Conservation (phyloP, 2,329 filamentous ascomycete genomes). For the Diplodia intermedia region DNA sequence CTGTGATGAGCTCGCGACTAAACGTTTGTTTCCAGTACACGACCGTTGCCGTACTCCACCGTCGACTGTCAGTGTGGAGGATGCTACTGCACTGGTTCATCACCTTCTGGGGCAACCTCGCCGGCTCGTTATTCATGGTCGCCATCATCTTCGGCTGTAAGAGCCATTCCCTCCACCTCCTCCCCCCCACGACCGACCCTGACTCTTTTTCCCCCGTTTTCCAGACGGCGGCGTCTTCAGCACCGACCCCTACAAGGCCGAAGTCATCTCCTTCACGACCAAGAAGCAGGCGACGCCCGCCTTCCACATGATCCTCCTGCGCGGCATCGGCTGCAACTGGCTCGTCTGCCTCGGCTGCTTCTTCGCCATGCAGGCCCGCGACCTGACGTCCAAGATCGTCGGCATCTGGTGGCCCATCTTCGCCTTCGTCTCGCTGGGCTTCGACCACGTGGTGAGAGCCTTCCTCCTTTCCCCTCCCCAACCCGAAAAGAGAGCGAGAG, state of each 20-base stretch:
- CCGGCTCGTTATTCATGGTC: slow-evolving; percentile 58
- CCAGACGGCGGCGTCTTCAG: slow-evolving; percentile 55
- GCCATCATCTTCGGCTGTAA: slow-evolving; percentile 55
- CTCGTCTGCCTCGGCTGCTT: slow-evolving; percentile 39
- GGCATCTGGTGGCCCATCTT: slow-evolving; percentile 42
- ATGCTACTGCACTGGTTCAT: slow-evolving; percentile 54
- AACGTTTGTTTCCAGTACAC: slow-evolving; percentile 4
- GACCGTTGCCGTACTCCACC: slow-evolving; percentile 36
- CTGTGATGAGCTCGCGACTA: too few species aligned
- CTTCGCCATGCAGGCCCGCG: slow-evolving; percentile 38
- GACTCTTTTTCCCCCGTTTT: too few species aligned
- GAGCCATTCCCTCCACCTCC: slow-evolving; percentile 35
- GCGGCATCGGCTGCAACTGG: slow-evolving; percentile 39
- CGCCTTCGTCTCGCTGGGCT: slow-evolving; percentile 39
- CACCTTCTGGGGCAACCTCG: slow-evolving; percentile 59
- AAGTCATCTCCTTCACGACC: slow-evolving; percentile 36
- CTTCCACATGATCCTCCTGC: slow-evolving; percentile 38
- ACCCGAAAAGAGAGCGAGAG: too few species aligned
- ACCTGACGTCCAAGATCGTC: slow-evolving; percentile 38
- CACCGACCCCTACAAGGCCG: slow-evolving; percentile 34
- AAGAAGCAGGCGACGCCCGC: slow-evolving; percentile 37
- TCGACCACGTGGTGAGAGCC: slow-evolving; percentile 38
- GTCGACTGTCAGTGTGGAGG: slow-evolving; percentile 43
- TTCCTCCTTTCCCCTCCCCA: too few species aligned
- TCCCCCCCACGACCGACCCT: too few species aligned